Evolutionary conservation across 805 yeast species (phyloP).

Genomic region (Kluyveromyces dobzhanskii): DNA sequence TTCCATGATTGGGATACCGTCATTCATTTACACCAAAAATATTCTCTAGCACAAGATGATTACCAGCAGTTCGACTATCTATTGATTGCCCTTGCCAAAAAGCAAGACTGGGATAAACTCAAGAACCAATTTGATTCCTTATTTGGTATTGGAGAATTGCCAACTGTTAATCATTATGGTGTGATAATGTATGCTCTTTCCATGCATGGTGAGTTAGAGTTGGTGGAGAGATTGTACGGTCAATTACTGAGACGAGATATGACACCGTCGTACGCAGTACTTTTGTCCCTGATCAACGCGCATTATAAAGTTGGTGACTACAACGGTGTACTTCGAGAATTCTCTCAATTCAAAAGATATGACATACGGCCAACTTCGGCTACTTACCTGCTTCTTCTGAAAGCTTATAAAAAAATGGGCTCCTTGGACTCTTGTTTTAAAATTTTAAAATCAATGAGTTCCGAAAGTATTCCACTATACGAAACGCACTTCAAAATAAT

Average conservation of each 20-base stretch:
- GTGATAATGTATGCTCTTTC: constrained; percentile 57
- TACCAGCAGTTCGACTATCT: constrained; percentile 39
- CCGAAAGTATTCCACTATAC: constrained; percentile 11
- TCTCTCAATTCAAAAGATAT: constrained; percentile 24
- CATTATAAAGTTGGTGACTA: constrained; percentile 20
- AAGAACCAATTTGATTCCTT: constrained; percentile 49
- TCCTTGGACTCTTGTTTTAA: constrained; percentile 27
- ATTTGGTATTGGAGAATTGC: constrained; percentile 46
- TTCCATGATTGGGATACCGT: constrained; percentile 19
- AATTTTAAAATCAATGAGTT: constrained; percentile 23
- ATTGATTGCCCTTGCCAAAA: constrained; percentile 37
- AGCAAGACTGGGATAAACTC: constrained; percentile 45
- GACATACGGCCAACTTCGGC: constrained; percentile 20
- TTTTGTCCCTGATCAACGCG: constrained; percentile 22
- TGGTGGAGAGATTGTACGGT: constrained; percentile 42
- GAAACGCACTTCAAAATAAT: constrained; percentile 22
- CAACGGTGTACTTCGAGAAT: constrained; percentile 21
- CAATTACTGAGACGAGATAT: constrained; percentile 39
- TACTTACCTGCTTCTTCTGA: constrained; percentile 23
- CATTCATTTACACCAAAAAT: constrained; percentile 28
- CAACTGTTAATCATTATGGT: constrained; percentile 47
- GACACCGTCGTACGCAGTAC: constrained; percentile 33
- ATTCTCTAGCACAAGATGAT: constrained; percentile 37
- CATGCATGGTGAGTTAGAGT: constrained; percentile 36
- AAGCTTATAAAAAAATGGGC: constrained; percentile 18